Evolutionary conservation across 352 stramenopile species (phyloP), one percentile per base, ranked within the genome.

Genomic region (Peronosclerospora sorghi): DNA sequence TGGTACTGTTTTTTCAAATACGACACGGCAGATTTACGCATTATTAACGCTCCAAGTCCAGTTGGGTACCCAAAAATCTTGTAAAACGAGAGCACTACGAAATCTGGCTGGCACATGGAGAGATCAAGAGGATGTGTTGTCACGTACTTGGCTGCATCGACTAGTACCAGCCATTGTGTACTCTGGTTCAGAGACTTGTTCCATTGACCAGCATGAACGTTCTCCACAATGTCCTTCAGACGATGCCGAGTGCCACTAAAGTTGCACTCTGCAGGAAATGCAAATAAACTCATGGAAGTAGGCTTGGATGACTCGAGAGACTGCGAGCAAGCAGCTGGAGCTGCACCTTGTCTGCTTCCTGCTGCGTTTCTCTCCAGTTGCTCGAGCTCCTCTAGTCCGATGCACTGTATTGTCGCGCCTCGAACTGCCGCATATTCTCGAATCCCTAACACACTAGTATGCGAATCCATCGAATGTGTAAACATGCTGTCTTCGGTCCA

Each of bases 11-110:
- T 83, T 29, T 55, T 52, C 7, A 90, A 57, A 14, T 58, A 43
- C 4, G 46, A 50, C 13, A 82, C 14, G 0, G 56, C 59, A 9
- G 20, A 39, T 40, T 65, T 77, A 18, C 64, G 51, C 8, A 83
- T 61, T 0, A 90, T 21, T n/a, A 90, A 38, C 0, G 72, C 74
- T 2, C 77, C 77, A 15, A 85, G 41, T 0, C 77, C 77, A 0
- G 74, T 85, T 0, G 77, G 77, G 32, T 81, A 87, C 5, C 78
- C 78, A 37, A 87, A 85, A 32, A 90, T 58, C 41, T 87, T 90
- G 65, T 90, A 90, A 35, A 90, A 90, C n/a, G 73, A 87, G 20
- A 87, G 30, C 21, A 65, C 60, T 0, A 86, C 67, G 24, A 90
- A 87, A 46, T 90, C 78, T 0, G 73, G 66, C 14, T 55, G 52